Evolutionary conservation across 2,329 filamentous ascomycete species (phyloP).

Genomic region (Aureobasidium sp.): DNA sequence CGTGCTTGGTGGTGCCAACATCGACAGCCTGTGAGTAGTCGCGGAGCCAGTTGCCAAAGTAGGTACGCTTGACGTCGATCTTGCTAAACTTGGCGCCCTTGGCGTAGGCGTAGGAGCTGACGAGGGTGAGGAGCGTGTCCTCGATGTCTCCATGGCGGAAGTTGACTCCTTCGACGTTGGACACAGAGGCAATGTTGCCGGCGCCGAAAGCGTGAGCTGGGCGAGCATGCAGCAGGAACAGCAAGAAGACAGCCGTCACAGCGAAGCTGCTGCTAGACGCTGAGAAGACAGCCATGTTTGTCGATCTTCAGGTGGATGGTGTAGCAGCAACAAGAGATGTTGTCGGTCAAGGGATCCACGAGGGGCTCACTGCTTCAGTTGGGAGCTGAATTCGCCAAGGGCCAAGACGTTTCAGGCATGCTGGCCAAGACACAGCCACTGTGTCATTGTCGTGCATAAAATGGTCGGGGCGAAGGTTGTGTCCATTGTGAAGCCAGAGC

Average conservation of each 20-base stretch:
- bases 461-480: too few relatives aligned
- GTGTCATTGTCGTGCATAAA: neutral
- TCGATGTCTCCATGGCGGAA: constrained; percentile 49
- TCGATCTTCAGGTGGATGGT: neutral
- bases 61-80: constrained; percentile 29
- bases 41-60: constrained; percentile 40
- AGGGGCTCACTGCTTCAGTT: neutral
- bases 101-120: constrained; percentile 15
- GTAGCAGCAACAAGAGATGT: neutral
- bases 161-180: constrained; percentile 41
- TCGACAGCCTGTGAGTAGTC: constrained; percentile 52
- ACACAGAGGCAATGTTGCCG: constrained; percentile 41
- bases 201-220: constrained; percentile 40
- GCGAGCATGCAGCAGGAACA: constrained; percentile 17
- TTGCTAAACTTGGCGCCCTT: constrained; percentile 32
- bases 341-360: neutral
- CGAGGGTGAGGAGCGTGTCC: constrained; percentile 36
- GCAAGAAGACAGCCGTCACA: constrained; percentile 2
- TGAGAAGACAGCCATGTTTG: constrained; percentile 6
- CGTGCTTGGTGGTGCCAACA: constrained; percentile 46
- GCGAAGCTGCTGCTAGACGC: constrained; percentile 1
- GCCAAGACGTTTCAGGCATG: constrained; percentile 6
- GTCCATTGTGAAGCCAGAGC: neutral
- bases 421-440: neutral
- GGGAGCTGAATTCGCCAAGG: neutral